Conservation (phyloP, 208 protist genomes). For the Angomonas desouzai region DNA sequence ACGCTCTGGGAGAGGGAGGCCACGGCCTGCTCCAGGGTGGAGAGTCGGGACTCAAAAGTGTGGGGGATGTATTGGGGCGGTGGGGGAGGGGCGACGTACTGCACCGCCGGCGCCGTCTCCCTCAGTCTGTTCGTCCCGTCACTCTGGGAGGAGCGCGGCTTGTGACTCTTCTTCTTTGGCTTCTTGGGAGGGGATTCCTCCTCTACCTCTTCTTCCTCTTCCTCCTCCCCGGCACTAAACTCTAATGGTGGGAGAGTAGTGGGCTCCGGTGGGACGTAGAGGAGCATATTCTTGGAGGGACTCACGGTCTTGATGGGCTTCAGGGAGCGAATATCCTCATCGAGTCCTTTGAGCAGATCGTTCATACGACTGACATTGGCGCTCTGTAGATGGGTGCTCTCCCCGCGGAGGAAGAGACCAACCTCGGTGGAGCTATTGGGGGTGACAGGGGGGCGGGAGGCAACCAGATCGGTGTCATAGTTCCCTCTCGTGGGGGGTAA, state of each 20-base stretch:
- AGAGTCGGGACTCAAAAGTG: conserved; percentile 43
- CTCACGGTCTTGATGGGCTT: conserved; percentile 70
- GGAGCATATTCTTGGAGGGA: conserved; percentile 65
- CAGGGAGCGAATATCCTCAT: conserved; percentile 76
- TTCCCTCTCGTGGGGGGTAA: neutral
- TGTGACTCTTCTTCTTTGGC: neutral
- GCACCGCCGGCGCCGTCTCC: neutral
- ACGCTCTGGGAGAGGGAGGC: conserved; percentile 70
- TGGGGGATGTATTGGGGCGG: neutral
- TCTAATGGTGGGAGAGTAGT: conserved; percentile 8
- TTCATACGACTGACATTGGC: conserved; percentile 47
- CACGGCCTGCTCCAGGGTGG: conserved; percentile 63
- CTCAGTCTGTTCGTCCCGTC: neutral
- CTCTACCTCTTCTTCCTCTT: conserved; percentile 21
- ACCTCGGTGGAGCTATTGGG: conserved; percentile 7
- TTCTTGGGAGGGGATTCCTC: neutral
- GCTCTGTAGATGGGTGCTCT: conserved; percentile 14
- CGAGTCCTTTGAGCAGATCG: conserved; percentile 68
- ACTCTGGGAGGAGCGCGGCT: neutral
- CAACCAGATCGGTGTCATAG: conserved; percentile 3
- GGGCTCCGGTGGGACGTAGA: conserved; percentile 47
- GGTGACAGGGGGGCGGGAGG: neutral
- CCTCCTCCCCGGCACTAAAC: conserved; percentile 17
- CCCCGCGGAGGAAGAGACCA: conserved; percentile 1
- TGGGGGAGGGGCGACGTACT: neutral